These are phyloP conservation scores for Cladosporium oxysporum DNA, from an alignment of 2,329 filamentous ascomycete genomes.

Conservation along the genomic window DNA sequence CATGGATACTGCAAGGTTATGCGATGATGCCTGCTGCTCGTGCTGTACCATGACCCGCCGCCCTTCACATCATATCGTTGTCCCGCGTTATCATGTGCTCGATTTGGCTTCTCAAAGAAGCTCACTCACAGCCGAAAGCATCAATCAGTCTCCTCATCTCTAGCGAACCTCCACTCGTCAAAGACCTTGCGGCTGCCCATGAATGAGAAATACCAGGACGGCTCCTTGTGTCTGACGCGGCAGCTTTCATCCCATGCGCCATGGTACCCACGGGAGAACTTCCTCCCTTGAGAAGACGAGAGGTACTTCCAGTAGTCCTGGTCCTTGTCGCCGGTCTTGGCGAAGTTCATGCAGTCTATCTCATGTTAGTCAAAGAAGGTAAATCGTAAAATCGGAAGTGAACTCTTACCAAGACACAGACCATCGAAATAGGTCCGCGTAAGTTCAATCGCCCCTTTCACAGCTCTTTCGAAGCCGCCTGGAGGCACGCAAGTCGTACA, in stretches of 20 bases:
- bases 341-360: neutral
- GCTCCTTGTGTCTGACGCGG: conserved; percentile 32
- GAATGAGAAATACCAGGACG: conserved; percentile 38
- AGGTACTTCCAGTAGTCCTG: conserved; percentile 27
- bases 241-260: conserved; percentile 31
- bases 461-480: neutral
- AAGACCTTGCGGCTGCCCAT: conserved; percentile 23
- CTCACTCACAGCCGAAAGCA: neutral
- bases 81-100: too few relatives aligned
- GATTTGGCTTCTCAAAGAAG: neutral
- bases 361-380: neutral
- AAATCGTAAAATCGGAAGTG: too few relatives aligned
- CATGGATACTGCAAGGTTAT: neutral
- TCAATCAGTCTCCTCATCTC: neutral
- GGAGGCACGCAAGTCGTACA: too few relatives aligned
- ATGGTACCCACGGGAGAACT: too few relatives aligned
- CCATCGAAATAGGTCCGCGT: conserved; percentile 32
- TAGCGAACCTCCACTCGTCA: neutral
- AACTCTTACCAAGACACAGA: conserved; percentile 29
- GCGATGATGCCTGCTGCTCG: neutral
- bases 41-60: neutral
- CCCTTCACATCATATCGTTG: neutral
- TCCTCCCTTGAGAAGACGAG: neutral
- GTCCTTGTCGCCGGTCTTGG: neutral
- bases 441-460: neutral